Evolutionary conservation across 1,139 yeast genomes (phyloP).

Genomic region (Yamadazyma dushanensis): DNA sequence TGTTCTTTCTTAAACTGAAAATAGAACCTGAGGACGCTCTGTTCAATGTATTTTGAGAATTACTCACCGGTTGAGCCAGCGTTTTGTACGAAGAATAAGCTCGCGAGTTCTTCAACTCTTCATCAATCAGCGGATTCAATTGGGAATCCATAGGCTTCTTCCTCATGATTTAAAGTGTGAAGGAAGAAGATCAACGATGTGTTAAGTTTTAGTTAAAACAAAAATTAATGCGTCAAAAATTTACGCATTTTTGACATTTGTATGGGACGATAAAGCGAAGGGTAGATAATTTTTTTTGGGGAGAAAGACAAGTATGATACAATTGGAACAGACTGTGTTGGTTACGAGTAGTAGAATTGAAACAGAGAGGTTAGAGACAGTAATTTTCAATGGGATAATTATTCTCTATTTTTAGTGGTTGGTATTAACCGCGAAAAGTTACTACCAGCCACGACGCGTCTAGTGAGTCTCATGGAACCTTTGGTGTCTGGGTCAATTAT

Average conservation of each 20-base stretch:
- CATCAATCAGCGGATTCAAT: constrained; percentile 27
- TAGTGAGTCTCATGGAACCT: too few species aligned
- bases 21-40: constrained; percentile 42
- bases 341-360: too few species aligned
- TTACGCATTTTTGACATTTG: too few species aligned
- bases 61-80: constrained; percentile 6
- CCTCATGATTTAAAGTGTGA: constrained; percentile 20
- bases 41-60: constrained; percentile 13
- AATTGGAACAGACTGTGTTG: too few species aligned
- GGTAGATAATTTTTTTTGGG: too few species aligned
- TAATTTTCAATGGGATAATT: too few species aligned
- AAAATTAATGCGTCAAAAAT: constrained; percentile 1
- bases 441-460: neutral
- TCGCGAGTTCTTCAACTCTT: constrained; percentile 33
- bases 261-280: too few species aligned
- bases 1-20: constrained; percentile 35
- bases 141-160: constrained; percentile 23
- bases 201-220: neutral
- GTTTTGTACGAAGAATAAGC: constrained; percentile 26
- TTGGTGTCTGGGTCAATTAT: too few species aligned
- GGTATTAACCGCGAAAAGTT: too few species aligned
- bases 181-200: neutral
- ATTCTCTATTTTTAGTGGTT: too few species aligned
- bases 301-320: too few species aligned
- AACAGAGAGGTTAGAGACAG: too few species aligned